These are phyloP conservation scores for Juglanconis sp. DNA, from an alignment of 2,329 filamentous ascomycete species.

Conservation along the genomic window DNA sequence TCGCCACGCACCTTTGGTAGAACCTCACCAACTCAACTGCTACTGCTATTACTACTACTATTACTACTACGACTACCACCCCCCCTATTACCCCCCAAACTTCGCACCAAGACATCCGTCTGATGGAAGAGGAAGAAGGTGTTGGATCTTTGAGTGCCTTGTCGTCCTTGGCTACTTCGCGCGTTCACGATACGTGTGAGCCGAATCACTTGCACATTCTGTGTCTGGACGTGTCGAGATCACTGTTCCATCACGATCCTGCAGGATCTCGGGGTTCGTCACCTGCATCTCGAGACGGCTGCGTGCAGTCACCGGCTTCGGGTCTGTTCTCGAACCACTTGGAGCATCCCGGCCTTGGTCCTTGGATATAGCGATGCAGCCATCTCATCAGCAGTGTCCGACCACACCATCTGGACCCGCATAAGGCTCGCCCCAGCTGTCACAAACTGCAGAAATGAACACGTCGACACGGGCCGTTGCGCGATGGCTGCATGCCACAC, in stretches of 20 bases:
- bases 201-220: no score
- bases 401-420: not conserved
- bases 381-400: not conserved
- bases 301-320: not conserved
- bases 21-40: no score
- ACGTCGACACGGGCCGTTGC: not conserved
- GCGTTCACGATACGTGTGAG: no score
- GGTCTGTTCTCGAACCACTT: not conserved
- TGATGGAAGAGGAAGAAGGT: no score
- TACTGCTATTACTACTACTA: no score
- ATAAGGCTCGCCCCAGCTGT: not conserved
- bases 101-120: no score
- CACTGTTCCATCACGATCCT: not conserved
- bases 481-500: not conserved
- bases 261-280: not conserved
- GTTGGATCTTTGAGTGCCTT: no score
- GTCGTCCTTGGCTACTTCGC: no score
- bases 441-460: not conserved
- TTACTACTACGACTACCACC: no score
- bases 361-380: not conserved
- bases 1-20: no score
- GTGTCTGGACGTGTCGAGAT: not conserved
- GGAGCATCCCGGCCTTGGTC: not conserved
- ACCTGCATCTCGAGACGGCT: not conserved
- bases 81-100: no score